phyloP scores from a whole-genome alignment of 441 rosid genomes.

The Adansonia rubrostipa region DNA sequence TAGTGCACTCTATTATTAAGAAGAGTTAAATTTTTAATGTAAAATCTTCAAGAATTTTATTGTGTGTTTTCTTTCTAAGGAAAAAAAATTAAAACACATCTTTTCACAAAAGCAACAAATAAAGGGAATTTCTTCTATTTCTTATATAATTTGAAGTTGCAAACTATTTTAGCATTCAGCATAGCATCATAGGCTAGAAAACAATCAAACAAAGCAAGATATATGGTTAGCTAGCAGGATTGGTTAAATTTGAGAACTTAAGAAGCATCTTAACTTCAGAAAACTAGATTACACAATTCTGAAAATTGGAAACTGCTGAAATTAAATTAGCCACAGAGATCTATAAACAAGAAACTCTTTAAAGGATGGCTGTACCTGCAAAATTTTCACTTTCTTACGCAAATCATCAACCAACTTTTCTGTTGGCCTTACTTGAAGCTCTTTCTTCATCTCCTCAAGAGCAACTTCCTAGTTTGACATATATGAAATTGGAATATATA shows the following conservation, averaged over 20 bases:
- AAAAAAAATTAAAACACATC: background rate
- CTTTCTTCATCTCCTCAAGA: slow-evolving; percentile 90
- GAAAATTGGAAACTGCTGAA: background rate
- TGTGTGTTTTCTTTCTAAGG: background rate
- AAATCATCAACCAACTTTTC: slow-evolving; percentile 91
- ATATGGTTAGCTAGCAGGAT: background rate
- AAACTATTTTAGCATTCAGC: background rate
- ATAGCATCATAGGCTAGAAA: background rate
- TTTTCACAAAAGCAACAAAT: background rate
- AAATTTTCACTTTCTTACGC: slow-evolving; percentile 95
- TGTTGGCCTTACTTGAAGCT: slow-evolving; percentile 91
- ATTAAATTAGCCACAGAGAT: background rate
- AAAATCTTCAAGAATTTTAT: background rate
- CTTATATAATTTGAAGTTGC: background rate
- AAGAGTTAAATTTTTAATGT: background rate
- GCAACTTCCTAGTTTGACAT: slow-evolving; percentile 62
- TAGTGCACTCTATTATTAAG: background rate
- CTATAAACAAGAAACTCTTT: slow-evolving; percentile 4
- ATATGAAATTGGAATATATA: slow-evolving; percentile 15
- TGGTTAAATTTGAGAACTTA: background rate
- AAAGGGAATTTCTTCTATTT: background rate
- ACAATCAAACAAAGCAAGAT: background rate
- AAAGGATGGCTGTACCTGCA: slow-evolving; percentile 64
- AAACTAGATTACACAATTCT: background rate
- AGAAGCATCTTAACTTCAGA: background rate